phyloP scores from a whole-genome alignment of 345 rosid species.

The Rhizophora apiculata region DNA sequence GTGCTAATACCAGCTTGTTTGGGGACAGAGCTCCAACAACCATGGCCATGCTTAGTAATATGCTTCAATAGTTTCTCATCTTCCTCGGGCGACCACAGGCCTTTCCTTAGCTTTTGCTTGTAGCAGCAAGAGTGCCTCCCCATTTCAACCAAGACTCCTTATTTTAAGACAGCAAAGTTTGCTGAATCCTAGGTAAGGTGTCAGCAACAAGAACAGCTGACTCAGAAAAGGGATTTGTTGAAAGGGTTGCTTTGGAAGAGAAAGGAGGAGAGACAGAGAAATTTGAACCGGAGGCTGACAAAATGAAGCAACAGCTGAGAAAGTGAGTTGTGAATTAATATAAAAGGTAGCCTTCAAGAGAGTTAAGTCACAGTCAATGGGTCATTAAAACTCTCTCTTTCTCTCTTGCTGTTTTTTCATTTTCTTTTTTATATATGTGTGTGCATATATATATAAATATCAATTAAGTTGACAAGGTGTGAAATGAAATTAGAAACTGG shows the following conservation, averaged over 20 bases:
- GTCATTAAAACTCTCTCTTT: neutral
- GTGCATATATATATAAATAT: neutral
- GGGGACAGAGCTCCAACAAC: constrained; percentile 99
- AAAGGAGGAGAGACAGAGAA: constrained; percentile 9
- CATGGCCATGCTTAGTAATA: constrained; percentile 89
- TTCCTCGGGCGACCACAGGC: constrained; percentile 98
- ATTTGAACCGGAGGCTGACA: constrained; percentile 26
- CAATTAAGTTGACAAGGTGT: constrained; percentile 3
- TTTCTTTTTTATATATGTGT: neutral
- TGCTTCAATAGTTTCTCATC: constrained; percentile 89
- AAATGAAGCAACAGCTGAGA: constrained; percentile 46
- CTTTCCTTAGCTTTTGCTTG: constrained; percentile 97
- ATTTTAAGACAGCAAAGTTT: constrained; percentile 24
- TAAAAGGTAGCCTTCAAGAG: constrained; percentile 23
- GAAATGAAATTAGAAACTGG: constrained; percentile 23
- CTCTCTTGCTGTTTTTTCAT: neutral
- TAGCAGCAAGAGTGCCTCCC: constrained; percentile 97
- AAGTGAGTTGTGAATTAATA: constrained; percentile 51
- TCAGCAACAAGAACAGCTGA: constrained; percentile 33
- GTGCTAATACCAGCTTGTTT: constrained; percentile 70
- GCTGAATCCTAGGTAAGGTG: constrained; percentile 36
- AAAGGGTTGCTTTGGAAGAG: constrained; percentile 14
- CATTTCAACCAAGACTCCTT: constrained; percentile 42
- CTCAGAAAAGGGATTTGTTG: constrained; percentile 12
- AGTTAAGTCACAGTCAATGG: constrained; percentile 35